Percentiles rank a stretch among this genome's conserved stretches.
phyloP scores from a whole-genome alignment of 352 stramenopile species.

The Phytophthora ohioensis region DNA sequence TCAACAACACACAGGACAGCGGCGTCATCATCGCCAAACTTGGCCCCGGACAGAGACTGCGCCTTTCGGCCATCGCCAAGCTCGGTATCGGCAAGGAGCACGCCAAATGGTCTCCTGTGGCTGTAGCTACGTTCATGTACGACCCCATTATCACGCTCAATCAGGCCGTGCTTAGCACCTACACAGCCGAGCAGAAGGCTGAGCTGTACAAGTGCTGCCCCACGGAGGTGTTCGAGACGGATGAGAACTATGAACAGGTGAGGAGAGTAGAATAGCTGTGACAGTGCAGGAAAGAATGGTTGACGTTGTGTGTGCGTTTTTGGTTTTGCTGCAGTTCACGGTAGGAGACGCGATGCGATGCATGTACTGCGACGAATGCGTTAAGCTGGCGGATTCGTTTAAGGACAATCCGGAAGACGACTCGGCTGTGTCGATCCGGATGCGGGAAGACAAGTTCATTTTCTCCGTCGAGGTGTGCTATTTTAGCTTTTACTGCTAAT shows the following conservation, averaged over 20 bases:
- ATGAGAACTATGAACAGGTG: slow-evolving; percentile 90
- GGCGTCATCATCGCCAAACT: slow-evolving; percentile 98
- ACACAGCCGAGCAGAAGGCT: slow-evolving; percentile 95
- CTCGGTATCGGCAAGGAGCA: slow-evolving; percentile 97
- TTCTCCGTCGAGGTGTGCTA: slow-evolving; percentile 94
- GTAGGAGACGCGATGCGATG: slow-evolving; percentile 80
- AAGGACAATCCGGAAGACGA: slow-evolving; percentile 96
- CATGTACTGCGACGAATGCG: slow-evolving; percentile 97
- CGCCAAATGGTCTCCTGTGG: slow-evolving; percentile 97
- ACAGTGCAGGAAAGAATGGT: neutral
- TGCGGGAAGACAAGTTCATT: slow-evolving; percentile 95
- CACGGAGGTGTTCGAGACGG: slow-evolving; percentile 94
- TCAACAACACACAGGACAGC: slow-evolving; percentile 95
- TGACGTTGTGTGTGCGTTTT: slow-evolving; percentile 6
- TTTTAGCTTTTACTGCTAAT: neutral
- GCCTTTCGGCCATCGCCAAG: slow-evolving; percentile 95
- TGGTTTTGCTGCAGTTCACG: slow-evolving; percentile 51
- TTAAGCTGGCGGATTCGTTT: slow-evolving; percentile 93
- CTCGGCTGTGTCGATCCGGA: slow-evolving; percentile 91
- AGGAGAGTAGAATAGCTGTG: neutral
- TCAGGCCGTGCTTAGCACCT: slow-evolving; percentile 92
- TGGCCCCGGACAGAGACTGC: slow-evolving; percentile 93
- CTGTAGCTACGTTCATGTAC: slow-evolving; percentile 95
- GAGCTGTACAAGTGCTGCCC: slow-evolving; percentile 96
- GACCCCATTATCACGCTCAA: slow-evolving; percentile 93